A percentile compares a stretch with the other conserved stretches of the same genome.
Conservation (phyloP, 805 yeast species). For the Spathaspora hagerdaliae region DNA sequence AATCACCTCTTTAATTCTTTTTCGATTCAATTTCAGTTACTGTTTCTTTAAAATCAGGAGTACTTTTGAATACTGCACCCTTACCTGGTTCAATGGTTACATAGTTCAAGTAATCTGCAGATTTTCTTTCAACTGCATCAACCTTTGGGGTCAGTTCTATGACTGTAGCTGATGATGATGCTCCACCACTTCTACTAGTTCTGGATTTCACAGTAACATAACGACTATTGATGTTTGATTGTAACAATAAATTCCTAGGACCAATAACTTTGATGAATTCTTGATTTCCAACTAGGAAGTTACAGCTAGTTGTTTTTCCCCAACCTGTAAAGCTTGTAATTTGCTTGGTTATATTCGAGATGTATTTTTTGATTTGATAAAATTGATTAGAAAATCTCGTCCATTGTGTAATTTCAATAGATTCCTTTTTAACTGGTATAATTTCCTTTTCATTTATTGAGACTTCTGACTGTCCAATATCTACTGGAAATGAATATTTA, state of each 20-base stretch:
- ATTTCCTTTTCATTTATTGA: background rate
- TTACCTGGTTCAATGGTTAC: constrained; percentile 42
- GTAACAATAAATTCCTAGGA: constrained; percentile 49
- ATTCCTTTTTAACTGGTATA: background rate
- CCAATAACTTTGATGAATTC: constrained; percentile 50
- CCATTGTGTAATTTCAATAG: constrained; percentile 6
- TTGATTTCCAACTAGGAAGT: constrained; percentile 29
- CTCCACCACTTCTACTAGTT: background rate
- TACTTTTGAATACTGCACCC: constrained; percentile 18
- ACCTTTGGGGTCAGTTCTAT: background rate
- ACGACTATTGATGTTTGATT: constrained; percentile 33
- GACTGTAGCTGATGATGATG: background rate
- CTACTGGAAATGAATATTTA: constrained; percentile 17
- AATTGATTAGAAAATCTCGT: constrained; percentile 2
- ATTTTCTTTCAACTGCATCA: constrained; percentile 11
- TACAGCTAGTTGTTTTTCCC: constrained; percentile 1
- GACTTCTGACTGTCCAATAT: background rate
- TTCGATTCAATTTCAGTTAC: constrained; percentile 1
- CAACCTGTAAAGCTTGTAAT: constrained; percentile 1
- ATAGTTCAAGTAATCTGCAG: constrained; percentile 46
- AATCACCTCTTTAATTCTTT: too few species aligned
- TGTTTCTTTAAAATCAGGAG: constrained; percentile 6
- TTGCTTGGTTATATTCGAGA: background rate
- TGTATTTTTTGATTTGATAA: background rate
- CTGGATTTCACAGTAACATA: background rate